Evolutionary conservation across 2,329 filamentous ascomycete genomes (phyloP).

Genomic region (Mycosphaerella sp.): DNA sequence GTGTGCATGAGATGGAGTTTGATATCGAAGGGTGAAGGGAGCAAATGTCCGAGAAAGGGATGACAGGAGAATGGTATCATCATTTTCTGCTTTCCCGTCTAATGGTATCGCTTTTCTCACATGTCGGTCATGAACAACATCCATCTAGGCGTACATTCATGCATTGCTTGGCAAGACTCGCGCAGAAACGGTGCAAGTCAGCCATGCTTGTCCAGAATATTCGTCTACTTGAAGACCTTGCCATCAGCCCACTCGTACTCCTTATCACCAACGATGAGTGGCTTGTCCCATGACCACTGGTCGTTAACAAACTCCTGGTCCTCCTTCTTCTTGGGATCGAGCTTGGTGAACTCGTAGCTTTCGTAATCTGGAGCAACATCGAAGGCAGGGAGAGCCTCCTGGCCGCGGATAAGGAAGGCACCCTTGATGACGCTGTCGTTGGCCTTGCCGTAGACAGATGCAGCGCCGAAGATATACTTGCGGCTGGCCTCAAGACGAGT

Average conservation of each 20-base stretch:
- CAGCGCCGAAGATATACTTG: slow-evolving; percentile 93
- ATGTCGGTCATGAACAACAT: slow-evolving; percentile 8
- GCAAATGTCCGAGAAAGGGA: neutral
- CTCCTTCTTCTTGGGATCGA: slow-evolving; percentile 78
- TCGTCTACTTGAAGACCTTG: slow-evolving; percentile 93
- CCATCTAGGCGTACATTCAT: slow-evolving; percentile 10
- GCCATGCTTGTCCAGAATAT: neutral
- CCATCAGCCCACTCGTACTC: slow-evolving; percentile 80
- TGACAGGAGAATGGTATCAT: neutral
- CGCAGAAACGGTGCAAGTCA: neutral
- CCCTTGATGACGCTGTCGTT: slow-evolving; percentile 88
- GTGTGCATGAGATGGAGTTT: neutral
- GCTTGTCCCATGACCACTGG: slow-evolving; percentile 89
- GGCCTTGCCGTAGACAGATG: slow-evolving; percentile 81
- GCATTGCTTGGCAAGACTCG: neutral
- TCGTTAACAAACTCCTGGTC: slow-evolving; percentile 81
- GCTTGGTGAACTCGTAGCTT: slow-evolving; percentile 94
- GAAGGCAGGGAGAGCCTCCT: slow-evolving; percentile 80
- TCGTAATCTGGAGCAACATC: slow-evolving; percentile 96
- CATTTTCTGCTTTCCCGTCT: neutral
- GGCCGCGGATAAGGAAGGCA: slow-evolving; percentile 90
- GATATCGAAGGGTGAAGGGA: neutral
- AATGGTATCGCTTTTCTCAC: slow-evolving; percentile 10
- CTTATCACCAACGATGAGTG: slow-evolving; percentile 75
- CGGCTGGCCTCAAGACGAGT: slow-evolving; percentile 92